Evolutionary conservation across 169 alveolate species (phyloP).

Genomic region (Amoebophrya sp.): DNA sequence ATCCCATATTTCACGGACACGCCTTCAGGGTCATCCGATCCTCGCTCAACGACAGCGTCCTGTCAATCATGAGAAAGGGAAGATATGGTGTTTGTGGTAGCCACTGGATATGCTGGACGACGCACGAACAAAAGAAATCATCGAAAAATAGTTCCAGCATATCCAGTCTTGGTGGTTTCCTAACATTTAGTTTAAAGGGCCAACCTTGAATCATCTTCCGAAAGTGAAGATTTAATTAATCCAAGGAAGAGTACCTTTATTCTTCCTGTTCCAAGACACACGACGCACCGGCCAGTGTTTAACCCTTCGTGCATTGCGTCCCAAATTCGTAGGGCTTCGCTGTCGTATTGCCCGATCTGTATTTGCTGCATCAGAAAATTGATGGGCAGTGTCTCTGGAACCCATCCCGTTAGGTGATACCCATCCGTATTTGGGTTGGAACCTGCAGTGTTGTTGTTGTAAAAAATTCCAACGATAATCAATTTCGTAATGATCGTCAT

Average conservation of each 20-base stretch:
- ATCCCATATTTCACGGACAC: conserved; percentile 13
- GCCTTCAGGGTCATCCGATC: background rate
- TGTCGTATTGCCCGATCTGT: background rate
- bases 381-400: conserved; percentile 1
- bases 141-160: too few species aligned
- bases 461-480: too few species aligned
- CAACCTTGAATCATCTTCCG: too few species aligned
- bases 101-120: too few species aligned
- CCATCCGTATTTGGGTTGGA: conserved; percentile 10
- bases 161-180: too few species aligned
- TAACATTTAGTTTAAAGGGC: too few species aligned
- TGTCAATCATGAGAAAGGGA: too few species aligned
- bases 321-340: background rate
- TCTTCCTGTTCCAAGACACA: background rate
- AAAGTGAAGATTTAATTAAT: too few species aligned
- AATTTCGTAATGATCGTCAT: too few species aligned
- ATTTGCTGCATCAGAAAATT: conserved; percentile 12
- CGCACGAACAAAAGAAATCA: too few species aligned
- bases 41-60: conserved; percentile 23
- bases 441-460: background rate
- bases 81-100: too few species aligned
- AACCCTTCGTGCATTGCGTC: background rate
- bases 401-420: background rate
- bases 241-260: too few species aligned
- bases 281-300: background rate